phyloP scores from a whole-genome alignment of 2,329 filamentous ascomycete species.

The Lasiodiplodia sp. region DNA sequence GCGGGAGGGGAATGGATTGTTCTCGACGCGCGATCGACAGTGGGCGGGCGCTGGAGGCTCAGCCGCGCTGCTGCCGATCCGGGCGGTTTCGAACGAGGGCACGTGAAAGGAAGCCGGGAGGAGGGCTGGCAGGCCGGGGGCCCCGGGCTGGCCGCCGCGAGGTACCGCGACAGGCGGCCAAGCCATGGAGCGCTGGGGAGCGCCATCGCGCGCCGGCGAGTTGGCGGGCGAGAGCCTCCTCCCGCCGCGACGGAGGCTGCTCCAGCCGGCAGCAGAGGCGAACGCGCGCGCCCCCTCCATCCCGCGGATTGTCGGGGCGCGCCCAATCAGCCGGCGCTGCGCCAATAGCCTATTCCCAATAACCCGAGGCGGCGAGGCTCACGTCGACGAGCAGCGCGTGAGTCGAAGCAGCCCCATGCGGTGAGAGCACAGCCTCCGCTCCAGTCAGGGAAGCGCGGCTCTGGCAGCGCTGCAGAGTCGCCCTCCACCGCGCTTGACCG shows the following conservation, averaged over 20 bases:
- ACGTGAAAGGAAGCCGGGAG: conserved; percentile 7
- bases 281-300: conserved; percentile 6
- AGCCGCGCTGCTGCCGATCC: conserved; percentile 21
- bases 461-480: conserved; percentile 8
- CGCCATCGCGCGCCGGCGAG: neutral
- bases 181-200: neutral
- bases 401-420: conserved; percentile 24
- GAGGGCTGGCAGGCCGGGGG: conserved; percentile 8
- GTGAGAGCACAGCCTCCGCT: conserved; percentile 25
- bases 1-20: conserved; percentile 22
- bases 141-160: conserved; percentile 6
- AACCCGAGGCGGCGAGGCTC: conserved; percentile 24
- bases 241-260: conserved; percentile 22
- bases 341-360: conserved; percentile 27
- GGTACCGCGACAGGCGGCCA: conserved; percentile 17
- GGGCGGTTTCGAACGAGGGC: conserved; percentile 5
- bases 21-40: conserved; percentile 25
- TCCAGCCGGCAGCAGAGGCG: conserved; percentile 15
- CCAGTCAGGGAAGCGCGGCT: conserved; percentile 16
- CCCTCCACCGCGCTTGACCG: conserved; percentile 11
- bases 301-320: conserved; percentile 2
- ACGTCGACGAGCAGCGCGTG: conserved; percentile 7
- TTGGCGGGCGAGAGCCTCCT: conserved; percentile 7
- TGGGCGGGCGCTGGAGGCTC: conserved; percentile 18
- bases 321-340: conserved; percentile 8